A percentile compares a stretch with the other conserved stretches of the same genome.
Evolutionary conservation across 495 filamentous ascomycete genomes (phyloP).

Genomic region (Cladorrhinum samala): DNA sequence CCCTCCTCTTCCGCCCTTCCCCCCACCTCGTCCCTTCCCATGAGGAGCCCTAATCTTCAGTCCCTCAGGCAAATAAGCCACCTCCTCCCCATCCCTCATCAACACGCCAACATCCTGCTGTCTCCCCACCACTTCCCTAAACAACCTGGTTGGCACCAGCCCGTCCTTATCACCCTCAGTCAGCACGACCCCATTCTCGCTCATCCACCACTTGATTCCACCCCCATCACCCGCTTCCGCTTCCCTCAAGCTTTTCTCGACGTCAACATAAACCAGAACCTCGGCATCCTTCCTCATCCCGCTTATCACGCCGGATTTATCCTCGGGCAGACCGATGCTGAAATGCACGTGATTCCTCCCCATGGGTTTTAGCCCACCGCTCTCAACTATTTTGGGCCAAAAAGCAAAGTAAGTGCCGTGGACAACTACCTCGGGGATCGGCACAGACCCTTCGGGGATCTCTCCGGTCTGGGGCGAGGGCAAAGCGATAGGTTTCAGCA

Average conservation of each 20-base stretch:
- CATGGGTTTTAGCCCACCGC: conserved; percentile 77
- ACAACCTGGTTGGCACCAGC: conserved; percentile 38
- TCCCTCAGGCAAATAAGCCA: conserved; percentile 49
- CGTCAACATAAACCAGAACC: conserved; percentile 73
- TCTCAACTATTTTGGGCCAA: conserved; percentile 64
- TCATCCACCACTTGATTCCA: conserved; percentile 73
- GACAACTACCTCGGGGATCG: conserved; percentile 59
- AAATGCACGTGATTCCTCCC: conserved; percentile 82
- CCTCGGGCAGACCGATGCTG: conserved; percentile 57
- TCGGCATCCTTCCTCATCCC: conserved; percentile 81
- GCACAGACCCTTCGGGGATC: conserved; percentile 8
- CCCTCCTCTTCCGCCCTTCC: conserved; percentile 15
- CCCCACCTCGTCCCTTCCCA: conserved; percentile 36
- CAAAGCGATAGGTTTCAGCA: conserved; percentile 60
- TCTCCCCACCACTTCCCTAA: conserved; percentile 52
- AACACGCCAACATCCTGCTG: conserved; percentile 54
- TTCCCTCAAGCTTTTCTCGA: conserved; percentile 55
- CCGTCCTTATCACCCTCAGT: conserved; percentile 46
- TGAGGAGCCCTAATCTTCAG: conserved; percentile 37
- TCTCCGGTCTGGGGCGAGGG: conserved; percentile 27
- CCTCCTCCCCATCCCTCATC: conserved; percentile 57
- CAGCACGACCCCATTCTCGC: conserved; percentile 73
- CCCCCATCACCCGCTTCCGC: too few species aligned
- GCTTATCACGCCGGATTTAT: conserved; percentile 55
- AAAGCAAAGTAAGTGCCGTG: conserved; percentile 81